Percentiles rank a stretch among this genome's conserved stretches.
Evolutionary conservation across 805 yeast genomes (phyloP).

Genomic region (Candida arabinofermentans): DNA sequence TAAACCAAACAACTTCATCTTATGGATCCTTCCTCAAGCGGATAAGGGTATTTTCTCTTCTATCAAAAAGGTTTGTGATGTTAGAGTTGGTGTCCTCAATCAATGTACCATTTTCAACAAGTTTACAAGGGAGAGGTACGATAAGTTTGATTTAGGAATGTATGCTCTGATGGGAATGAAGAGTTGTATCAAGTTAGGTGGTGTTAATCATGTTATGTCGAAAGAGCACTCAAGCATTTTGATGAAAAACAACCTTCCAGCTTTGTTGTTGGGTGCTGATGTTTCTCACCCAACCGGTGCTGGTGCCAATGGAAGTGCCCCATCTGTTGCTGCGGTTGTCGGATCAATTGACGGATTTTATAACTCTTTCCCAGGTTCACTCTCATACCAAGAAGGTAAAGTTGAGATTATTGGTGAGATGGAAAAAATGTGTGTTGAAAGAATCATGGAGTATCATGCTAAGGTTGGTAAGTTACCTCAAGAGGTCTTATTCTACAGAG

Average conservation of each 20-base stretch:
- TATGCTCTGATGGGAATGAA: slow-evolving; percentile 31
- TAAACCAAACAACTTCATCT: slow-evolving; percentile 19
- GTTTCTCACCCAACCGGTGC: slow-evolving; percentile 29
- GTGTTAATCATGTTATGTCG: slow-evolving; percentile 23
- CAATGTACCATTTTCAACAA: slow-evolving; percentile 27
- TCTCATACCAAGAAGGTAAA: slow-evolving; percentile 21
- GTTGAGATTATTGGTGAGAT: slow-evolving; percentile 22
- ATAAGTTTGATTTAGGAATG: slow-evolving; percentile 25
- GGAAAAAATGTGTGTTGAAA: slow-evolving; percentile 24
- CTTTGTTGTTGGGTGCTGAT: slow-evolving; percentile 26
- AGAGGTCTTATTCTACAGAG: slow-evolving; percentile 29
- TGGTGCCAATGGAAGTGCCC: slow-evolving; percentile 14
- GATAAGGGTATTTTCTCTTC: slow-evolving; percentile 23
- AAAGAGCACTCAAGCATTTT: slow-evolving; percentile 13
- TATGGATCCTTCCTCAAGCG: slow-evolving; percentile 21
- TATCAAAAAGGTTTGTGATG: slow-evolving; percentile 27
- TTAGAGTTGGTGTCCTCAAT: slow-evolving; percentile 25
- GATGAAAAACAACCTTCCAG: slow-evolving; percentile 18
- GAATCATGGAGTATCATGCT: slow-evolving; percentile 18
- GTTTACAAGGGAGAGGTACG: slow-evolving; percentile 21
- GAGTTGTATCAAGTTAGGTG: slow-evolving; percentile 30
- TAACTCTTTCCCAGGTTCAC: slow-evolving; percentile 26
- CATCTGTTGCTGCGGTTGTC: slow-evolving; percentile 21
- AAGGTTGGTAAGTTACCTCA: slow-evolving; percentile 22
- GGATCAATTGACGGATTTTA: slow-evolving; percentile 21